Conservation (phyloP, 2,329 filamentous ascomycete species). For the Pseudocercospora macadamiae region DNA sequence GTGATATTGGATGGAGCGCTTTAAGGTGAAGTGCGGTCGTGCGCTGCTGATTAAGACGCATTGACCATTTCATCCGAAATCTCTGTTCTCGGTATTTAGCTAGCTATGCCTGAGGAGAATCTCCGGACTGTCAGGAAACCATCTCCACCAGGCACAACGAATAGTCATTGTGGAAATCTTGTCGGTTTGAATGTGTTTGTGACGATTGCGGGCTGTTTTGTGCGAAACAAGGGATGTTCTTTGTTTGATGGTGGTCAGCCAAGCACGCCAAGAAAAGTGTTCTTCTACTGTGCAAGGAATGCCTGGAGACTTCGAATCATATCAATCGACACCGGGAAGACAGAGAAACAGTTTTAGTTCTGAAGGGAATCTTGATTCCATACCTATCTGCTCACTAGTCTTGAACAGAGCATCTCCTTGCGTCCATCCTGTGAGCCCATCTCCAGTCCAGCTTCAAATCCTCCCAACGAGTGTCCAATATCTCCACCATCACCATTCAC, state of each 20-base stretch:
- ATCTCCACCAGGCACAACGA: background rate
- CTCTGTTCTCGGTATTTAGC: background rate
- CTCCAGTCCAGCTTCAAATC: no score
- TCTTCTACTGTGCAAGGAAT: background rate
- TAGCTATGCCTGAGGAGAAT: background rate
- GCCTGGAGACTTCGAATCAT: background rate
- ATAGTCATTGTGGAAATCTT: background rate
- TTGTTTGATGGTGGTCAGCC: background rate
- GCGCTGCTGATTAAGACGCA: constrained; percentile 4
- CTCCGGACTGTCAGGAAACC: background rate
- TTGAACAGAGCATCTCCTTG: background rate
- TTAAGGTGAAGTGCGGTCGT: constrained; percentile 2
- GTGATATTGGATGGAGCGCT: background rate
- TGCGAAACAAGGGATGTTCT: background rate
- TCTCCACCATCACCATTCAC: no score
- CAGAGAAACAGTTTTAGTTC: no score
- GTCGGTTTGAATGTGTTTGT: background rate
- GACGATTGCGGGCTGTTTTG: background rate
- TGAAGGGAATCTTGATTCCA: no score
- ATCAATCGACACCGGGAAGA: no score
- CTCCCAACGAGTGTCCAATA: no score
- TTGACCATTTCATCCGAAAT: constrained; percentile 6
- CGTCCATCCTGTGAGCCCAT: no score
- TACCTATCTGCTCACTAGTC: no score
- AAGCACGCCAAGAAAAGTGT: background rate